Evolutionary conservation across 1,139 yeast species (phyloP), one percentile per base, ranked within the genome.

Genomic region (Magnusiomyces suaveolens): DNA sequence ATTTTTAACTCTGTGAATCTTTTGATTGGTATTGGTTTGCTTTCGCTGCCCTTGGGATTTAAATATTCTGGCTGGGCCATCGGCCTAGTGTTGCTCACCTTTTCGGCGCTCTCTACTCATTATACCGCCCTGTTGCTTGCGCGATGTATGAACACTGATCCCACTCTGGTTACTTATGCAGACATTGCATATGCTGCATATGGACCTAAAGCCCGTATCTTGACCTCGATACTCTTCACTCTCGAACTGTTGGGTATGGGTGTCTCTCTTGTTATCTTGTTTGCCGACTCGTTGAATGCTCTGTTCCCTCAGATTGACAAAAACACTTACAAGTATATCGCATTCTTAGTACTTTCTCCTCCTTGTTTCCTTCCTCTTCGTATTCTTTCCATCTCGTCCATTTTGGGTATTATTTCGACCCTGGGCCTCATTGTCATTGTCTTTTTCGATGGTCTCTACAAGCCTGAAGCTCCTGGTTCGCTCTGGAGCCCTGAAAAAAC

Each of bases 1-100:
- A 73, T 87, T 23, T 88, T 90, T 73, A 90, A 90, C 66, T 82
- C 95, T 2, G 83, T 89, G 55, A 90, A 90, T 66, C 86, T 89
- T 0, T 52, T 87, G 46, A 81, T 89, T 63, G 97, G 97, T 0
- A 81, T 90, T 49, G 97, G 96, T 2, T 76, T 90, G 63, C 75
- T 90, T 41, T 84, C 96, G 0, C 73, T 90, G 51, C 96, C 97
- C 0, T 75, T 84, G 62, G 97, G 92, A 0, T 72, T 90, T 59
- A 79, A 76, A 59, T 76, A 84, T 54, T 78, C 96, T 0, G 97
- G 97, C 0, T 84, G 95, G 89, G 66, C 84, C 2, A 57, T 80
- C 21, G 97, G 97, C 0, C 59, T 79, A 0, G 55, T 76, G 0
- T 66, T 84, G 43, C 66, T 89, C 50, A 57, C 76, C 0, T 56